phyloP scores from a whole-genome alignment of 192 early-diverging fungal species.

The Oehlia diaphana region DNA sequence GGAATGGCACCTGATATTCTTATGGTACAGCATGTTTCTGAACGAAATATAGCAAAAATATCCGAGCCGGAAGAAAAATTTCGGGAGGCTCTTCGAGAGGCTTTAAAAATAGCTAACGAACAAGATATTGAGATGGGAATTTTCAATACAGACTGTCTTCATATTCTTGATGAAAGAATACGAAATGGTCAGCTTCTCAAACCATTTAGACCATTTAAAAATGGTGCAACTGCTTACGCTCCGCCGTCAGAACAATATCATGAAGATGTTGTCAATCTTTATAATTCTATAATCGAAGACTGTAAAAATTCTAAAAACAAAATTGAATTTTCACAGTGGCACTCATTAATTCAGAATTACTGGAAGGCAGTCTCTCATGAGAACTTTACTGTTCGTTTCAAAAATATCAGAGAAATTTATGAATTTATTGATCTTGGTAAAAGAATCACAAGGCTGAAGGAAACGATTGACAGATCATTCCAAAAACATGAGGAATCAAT shows the following conservation, averaged over 20 bases:
- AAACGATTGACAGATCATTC: slow-evolving; percentile 4
- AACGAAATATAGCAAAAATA: slow-evolving; percentile 4
- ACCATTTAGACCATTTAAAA: slow-evolving; percentile 5
- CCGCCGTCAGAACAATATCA: neutral
- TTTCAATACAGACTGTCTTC: neutral
- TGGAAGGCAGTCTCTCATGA: neutral
- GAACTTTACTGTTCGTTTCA: neutral
- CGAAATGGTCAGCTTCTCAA: neutral
- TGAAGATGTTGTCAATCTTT: neutral
- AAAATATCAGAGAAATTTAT: slow-evolving; percentile 23
- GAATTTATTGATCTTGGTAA: slow-evolving; percentile 28
- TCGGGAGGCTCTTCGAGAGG: slow-evolving; percentile 6
- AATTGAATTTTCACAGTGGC: neutral
- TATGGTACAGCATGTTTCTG: slow-evolving; percentile 26
- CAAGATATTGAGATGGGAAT: slow-evolving; percentile 19
- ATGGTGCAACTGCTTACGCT: neutral
- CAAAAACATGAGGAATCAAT: neutral
- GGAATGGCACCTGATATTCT: slow-evolving; percentile 20
- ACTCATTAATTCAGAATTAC: neutral
- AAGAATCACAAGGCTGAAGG: slow-evolving; percentile 22
- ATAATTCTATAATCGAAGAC: neutral
- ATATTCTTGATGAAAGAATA: slow-evolving; percentile 9
- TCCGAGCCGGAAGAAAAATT: slow-evolving; percentile 1
- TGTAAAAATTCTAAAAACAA: neutral
- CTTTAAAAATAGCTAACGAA: slow-evolving; percentile 21